A percentile compares a stretch with the other conserved stretches of the same genome.
Conservation (phyloP, 2,329 filamentous ascomycete genomes). For the Xylariales sp. region DNA sequence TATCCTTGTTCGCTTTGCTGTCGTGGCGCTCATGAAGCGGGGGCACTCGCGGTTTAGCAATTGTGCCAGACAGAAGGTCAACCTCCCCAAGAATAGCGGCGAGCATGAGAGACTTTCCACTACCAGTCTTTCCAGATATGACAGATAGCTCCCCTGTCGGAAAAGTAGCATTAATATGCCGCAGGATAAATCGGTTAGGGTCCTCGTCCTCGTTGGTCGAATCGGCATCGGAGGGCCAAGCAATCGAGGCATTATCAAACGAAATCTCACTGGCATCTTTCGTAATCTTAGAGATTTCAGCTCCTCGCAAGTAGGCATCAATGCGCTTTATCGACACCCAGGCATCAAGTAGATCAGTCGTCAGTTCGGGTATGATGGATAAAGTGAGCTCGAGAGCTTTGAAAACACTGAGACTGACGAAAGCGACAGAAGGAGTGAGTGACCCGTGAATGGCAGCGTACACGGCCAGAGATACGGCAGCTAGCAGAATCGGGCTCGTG, state of each 20-base stretch:
- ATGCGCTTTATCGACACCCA: conserved; percentile 79
- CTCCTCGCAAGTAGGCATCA: conserved; percentile 74
- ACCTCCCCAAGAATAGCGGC: conserved; percentile 80
- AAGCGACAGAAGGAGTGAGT: conserved; percentile 78
- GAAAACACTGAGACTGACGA: conserved; percentile 81
- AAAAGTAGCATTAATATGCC: conserved; percentile 73
- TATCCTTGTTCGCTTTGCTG: conserved; percentile 67
- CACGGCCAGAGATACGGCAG: conserved; percentile 75
- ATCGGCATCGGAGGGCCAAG: conserved; percentile 77
- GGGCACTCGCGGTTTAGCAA: conserved; percentile 66
- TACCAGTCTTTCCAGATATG: conserved; percentile 81
- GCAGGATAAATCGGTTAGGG: conserved; percentile 72
- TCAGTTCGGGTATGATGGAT: conserved; percentile 77
- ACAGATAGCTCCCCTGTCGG: conserved; percentile 76
- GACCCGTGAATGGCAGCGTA: conserved; percentile 73
- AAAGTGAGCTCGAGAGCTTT: conserved; percentile 78
- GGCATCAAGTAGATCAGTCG: conserved; percentile 76
- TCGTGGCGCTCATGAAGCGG: conserved; percentile 68
- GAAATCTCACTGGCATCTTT: conserved; percentile 68
- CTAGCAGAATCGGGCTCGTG: conserved; percentile 77
- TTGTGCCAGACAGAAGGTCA: conserved; percentile 72
- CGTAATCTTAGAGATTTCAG: conserved; percentile 69
- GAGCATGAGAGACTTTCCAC: conserved; percentile 81
- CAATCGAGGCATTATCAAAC: conserved; percentile 75
- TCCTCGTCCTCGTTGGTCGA: conserved; percentile 54